Percentiles rank a stretch among this genome's conserved stretches.
These are phyloP conservation scores for Pleoardoris graminearum DNA, from an alignment of 2,329 filamentous ascomycete species.

Conservation along the genomic window DNA sequence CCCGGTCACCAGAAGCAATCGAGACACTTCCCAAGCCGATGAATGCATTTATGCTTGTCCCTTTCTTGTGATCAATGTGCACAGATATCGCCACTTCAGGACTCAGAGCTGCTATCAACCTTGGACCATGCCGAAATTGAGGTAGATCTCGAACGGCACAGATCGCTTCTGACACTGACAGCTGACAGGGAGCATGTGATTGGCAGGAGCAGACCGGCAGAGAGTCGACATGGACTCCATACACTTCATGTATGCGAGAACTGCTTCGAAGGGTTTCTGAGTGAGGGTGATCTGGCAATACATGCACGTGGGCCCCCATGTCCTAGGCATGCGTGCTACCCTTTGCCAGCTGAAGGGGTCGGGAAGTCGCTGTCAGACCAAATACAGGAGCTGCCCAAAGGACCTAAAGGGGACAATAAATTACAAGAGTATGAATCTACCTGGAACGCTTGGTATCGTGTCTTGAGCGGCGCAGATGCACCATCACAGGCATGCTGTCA, in stretches of 20 bases:
- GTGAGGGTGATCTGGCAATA: not conserved
- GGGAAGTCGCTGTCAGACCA: not conserved
- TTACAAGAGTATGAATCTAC: not conserved
- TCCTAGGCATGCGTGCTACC: not conserved
- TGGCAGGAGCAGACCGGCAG: not conserved
- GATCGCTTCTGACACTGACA: not conserved
- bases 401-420: not conserved
- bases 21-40: not conserved
- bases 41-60: conserved; percentile 1
- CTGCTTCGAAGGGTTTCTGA: not conserved
- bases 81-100: not conserved
- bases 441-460: not conserved
- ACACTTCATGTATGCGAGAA: not conserved
- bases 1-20: not conserved
- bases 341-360: not conserved
- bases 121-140: not conserved
- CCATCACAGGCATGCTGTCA: not conserved
- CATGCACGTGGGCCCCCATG: not conserved
- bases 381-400: not conserved
- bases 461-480: not conserved
- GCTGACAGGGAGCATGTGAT: not conserved
- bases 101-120: not conserved
- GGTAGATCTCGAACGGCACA: not conserved
- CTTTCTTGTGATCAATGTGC: conserved; percentile 9
- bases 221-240: not conserved